A percentile compares a stretch with the other conserved stretches of the same genome.
Conservation (phyloP, 805 yeast genomes). For the Cyberlindnera maritima region DNA sequence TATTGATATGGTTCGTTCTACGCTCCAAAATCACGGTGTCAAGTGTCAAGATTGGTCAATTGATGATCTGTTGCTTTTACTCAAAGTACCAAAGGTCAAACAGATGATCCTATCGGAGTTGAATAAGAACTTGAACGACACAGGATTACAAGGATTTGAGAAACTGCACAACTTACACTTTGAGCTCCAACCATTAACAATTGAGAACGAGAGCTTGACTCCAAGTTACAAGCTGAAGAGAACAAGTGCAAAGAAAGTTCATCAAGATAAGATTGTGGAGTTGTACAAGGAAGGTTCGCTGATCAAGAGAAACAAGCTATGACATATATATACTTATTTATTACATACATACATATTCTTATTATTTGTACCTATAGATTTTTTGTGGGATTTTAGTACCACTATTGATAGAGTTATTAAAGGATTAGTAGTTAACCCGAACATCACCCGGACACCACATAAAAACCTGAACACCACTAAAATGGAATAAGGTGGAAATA, state of each 20-base stretch:
- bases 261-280: constrained; percentile 35
- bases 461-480: too few relatives aligned
- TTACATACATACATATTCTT: too few relatives aligned
- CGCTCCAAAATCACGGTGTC: background rate
- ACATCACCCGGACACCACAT: too few relatives aligned
- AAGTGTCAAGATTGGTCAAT: constrained; percentile 8
- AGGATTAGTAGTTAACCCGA: too few relatives aligned
- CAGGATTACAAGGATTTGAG: constrained; percentile 50
- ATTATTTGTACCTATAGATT: too few relatives aligned
- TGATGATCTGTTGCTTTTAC: constrained; percentile 8
- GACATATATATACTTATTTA: background rate
- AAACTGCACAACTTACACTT: constrained; percentile 52
- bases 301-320: constrained; percentile 14
- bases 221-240: constrained; percentile 63
- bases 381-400: too few relatives aligned
- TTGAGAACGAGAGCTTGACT: constrained; percentile 59
- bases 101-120: constrained; percentile 5
- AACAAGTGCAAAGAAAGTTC: constrained; percentile 44
- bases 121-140: constrained; percentile 9
- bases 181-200: constrained; percentile 55
- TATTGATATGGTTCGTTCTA: constrained; percentile 26
- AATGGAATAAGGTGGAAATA: too few relatives aligned
- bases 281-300: constrained; percentile 49
- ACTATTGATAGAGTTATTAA: too few relatives aligned
- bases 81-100: constrained; percentile 12